Percentiles rank a stretch among this genome's conserved stretches.
Conservation (phyloP, 805 yeast species). For the Candida caryicola region DNA sequence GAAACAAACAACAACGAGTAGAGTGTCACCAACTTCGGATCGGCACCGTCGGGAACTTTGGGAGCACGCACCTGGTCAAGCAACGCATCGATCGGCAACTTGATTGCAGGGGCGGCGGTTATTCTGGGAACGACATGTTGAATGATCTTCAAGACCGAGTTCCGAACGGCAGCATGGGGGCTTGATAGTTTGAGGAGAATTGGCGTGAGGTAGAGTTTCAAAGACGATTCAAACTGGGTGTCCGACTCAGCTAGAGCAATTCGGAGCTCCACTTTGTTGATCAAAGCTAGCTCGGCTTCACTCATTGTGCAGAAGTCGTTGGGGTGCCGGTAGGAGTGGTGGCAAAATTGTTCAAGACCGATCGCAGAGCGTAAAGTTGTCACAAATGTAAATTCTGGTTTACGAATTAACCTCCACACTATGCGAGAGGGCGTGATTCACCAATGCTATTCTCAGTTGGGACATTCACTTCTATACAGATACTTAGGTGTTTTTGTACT, state of each 20-base stretch:
- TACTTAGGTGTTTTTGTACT: conserved; percentile 57
- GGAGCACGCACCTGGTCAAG: conserved; percentile 63
- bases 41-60: conserved; percentile 39
- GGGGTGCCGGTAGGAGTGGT: conserved; percentile 4
- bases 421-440: too few relatives aligned
- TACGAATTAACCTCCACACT: too few relatives aligned
- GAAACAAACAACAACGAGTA: conserved; percentile 67
- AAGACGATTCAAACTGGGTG: conserved; percentile 56
- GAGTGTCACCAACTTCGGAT: conserved; percentile 51
- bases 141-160: conserved; percentile 63
- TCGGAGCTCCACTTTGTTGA: conserved; percentile 77
- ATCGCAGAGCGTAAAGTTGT: neutral
- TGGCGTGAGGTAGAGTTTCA: conserved; percentile 71
- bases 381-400: too few relatives aligned
- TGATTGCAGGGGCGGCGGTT: conserved; percentile 50
- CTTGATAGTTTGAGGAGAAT: conserved; percentile 76
- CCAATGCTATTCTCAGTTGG: too few relatives aligned
- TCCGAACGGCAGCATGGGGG: conserved; percentile 60
- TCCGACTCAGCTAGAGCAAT: conserved; percentile 74
- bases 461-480: neutral
- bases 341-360: conserved; percentile 7
- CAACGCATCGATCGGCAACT: conserved; percentile 62
- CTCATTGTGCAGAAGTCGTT: conserved; percentile 16
- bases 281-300: conserved; percentile 54
- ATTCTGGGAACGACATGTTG: conserved; percentile 68